A percentile compares a stretch with the other conserved stretches of the same genome.
Conservation (phyloP, 2,329 filamentous ascomycete species). For the Thermomyces lanuginosus region DNA sequence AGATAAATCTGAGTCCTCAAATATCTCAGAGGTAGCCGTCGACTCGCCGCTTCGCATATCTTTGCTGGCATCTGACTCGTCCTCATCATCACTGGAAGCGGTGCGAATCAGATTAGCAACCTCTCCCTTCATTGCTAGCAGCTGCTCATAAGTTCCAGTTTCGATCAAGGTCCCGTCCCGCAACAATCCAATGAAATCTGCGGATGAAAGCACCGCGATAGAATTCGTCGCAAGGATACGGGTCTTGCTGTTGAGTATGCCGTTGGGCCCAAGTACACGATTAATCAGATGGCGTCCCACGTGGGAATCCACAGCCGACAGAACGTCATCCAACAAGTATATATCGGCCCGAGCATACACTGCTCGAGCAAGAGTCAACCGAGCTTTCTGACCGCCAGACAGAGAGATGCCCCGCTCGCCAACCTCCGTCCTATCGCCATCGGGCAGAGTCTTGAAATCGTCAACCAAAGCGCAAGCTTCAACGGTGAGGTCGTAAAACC, state of each 20-base stretch:
- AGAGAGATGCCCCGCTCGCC: slow-evolving; percentile 93
- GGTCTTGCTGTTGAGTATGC: slow-evolving; percentile 70
- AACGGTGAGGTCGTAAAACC: slow-evolving; percentile 86
- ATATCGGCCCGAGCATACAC: slow-evolving; percentile 96
- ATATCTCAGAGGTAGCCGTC: slow-evolving; percentile 34
- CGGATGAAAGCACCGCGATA: slow-evolving; percentile 75
- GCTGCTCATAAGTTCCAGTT: slow-evolving; percentile 74
- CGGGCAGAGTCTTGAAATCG: slow-evolving; percentile 81
- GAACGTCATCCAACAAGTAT: slow-evolving; percentile 81
- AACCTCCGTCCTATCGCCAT: slow-evolving; percentile 92
- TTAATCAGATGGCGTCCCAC: slow-evolving; percentile 91
- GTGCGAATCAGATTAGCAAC: slow-evolving; percentile 72
- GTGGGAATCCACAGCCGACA: slow-evolving; percentile 96
- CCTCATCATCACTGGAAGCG: slow-evolving; percentile 32
- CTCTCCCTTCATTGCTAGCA: slow-evolving; percentile 86
- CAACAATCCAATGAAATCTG: slow-evolving; percentile 74
- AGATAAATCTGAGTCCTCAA: slow-evolving; percentile 34
- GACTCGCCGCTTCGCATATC: slow-evolving; percentile 47
- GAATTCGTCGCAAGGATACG: slow-evolving; percentile 89
- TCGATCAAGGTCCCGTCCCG: slow-evolving; percentile 72
- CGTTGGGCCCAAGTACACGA: slow-evolving; percentile 73
- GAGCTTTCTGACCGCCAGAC: slow-evolving; percentile 89
- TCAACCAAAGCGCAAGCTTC: slow-evolving; percentile 80
- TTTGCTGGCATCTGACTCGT: slow-evolving; percentile 32
- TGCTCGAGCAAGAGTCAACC: slow-evolving; percentile 76